These are phyloP conservation scores for Camellia japonica DNA, from an alignment of 148 eudicot genomes.

Conservation along the genomic window DNA sequence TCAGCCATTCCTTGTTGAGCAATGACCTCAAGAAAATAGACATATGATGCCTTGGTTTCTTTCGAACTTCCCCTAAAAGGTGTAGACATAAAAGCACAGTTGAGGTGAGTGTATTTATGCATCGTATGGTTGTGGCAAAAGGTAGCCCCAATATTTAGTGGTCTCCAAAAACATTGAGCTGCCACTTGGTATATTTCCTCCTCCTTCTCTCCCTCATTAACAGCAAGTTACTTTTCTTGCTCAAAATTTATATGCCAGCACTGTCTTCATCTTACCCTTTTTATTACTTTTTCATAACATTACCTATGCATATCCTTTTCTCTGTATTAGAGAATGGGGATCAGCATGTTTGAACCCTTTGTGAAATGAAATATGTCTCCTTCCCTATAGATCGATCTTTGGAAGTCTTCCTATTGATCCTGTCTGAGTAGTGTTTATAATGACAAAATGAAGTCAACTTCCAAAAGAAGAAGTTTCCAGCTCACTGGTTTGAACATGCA, in stretches of 20 bases:
- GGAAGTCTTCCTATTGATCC: not conserved
- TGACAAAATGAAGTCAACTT: not conserved
- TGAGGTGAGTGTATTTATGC: no score
- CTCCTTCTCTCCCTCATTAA: not conserved
- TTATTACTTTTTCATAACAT: not conserved
- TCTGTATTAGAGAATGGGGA: not conserved
- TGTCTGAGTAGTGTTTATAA: not conserved
- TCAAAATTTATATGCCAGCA: not conserved
- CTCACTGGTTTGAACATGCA: not conserved
- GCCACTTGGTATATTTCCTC: not conserved
- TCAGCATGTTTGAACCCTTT: not conserved
- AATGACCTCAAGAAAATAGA: no score
- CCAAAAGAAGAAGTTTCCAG: not conserved
- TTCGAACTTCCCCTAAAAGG: no score
- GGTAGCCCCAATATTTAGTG: no score
- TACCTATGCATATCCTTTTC: not conserved
- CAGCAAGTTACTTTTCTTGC: not conserved
- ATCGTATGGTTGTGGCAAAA: no score
- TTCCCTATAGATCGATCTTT: not conserved
- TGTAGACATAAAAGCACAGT: no score
- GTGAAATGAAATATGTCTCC: not conserved
- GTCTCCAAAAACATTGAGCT: no score
- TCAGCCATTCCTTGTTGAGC: no score
- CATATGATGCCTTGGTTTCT: no score
- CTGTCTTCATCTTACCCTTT: not conserved